Evolutionary conservation across 495 filamentous ascomycete species (phyloP).

Genomic region (Aspergillus baeticus): DNA sequence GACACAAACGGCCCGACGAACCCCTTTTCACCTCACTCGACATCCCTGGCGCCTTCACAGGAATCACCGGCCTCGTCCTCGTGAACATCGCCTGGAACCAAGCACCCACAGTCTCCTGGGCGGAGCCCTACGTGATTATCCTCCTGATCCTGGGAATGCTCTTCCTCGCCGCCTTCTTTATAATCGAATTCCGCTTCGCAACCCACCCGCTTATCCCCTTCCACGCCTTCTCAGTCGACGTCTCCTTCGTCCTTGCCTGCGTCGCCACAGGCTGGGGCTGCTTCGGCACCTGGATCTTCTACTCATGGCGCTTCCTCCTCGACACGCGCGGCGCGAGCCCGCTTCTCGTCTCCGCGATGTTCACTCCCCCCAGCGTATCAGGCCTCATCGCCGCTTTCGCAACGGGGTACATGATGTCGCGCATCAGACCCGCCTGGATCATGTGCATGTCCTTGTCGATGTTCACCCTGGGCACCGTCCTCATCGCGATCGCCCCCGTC

Average conservation of each 20-base stretch:
- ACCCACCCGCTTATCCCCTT: conserved; percentile 46
- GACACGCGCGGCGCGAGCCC: conserved; percentile 31
- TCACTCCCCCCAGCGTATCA: conserved; percentile 33
- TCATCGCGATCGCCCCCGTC: conserved; percentile 36
- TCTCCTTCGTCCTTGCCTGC: conserved; percentile 44
- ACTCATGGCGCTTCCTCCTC: conserved; percentile 42
- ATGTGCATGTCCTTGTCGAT: conserved; percentile 48
- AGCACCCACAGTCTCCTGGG: conserved; percentile 45
- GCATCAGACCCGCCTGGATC: conserved; percentile 38
- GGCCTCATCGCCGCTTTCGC: conserved; percentile 41
- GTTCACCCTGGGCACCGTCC: conserved; percentile 38
- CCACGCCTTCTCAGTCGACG: conserved; percentile 33
- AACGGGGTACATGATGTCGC: conserved; percentile 42
- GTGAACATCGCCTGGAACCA: conserved; percentile 55
- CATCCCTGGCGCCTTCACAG: conserved; percentile 47
- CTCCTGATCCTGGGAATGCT: conserved; percentile 45
- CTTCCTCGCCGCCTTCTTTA: conserved; percentile 38
- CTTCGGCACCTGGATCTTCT: conserved; percentile 51
- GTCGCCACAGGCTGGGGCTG: conserved; percentile 47
- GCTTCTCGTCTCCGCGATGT: conserved; percentile 37
- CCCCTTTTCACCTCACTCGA: conserved; percentile 36
- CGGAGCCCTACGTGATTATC: conserved; percentile 42
- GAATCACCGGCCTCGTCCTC: conserved; percentile 57
- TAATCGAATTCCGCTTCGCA: conserved; percentile 35
- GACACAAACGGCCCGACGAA: conserved; percentile 13